These are phyloP conservation scores for Onygenales sp. DNA, from an alignment of 2,329 filamentous ascomycete genomes.

Conservation along the genomic window DNA sequence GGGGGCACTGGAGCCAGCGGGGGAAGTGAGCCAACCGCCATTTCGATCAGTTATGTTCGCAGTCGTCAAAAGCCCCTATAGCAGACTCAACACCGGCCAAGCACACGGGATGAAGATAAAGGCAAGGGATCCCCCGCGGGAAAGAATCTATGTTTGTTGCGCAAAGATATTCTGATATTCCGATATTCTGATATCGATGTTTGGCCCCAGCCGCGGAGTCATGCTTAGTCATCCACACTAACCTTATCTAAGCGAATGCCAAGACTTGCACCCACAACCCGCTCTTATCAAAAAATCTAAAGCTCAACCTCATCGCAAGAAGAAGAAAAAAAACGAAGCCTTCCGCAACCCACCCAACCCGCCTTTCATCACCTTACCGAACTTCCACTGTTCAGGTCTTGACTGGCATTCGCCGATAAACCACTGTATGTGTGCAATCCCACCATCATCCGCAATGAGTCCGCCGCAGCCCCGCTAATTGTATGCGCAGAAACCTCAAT, in stretches of 20 bases:
- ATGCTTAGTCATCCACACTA: slow-evolving; percentile 14
- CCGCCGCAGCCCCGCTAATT: slow-evolving; percentile 13
- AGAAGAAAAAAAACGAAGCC: not conserved
- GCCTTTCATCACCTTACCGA: slow-evolving; percentile 74
- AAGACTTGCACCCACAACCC: slow-evolving; percentile 13
- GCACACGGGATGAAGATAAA: too few relatives aligned
- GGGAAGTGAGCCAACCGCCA: slow-evolving; percentile 39
- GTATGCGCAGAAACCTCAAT: slow-evolving; percentile 20
- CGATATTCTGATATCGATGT: not conserved
- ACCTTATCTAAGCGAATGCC: slow-evolving; percentile 21
- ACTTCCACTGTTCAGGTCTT: slow-evolving; percentile 69
- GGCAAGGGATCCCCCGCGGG: too few relatives aligned
- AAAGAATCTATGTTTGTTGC: too few relatives aligned
- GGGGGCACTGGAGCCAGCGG: slow-evolving; percentile 71
- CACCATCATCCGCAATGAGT: not conserved
- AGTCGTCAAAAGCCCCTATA: too few relatives aligned
- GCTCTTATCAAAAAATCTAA: not conserved
- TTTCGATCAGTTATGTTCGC: not conserved
- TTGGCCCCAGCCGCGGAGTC: not conserved
- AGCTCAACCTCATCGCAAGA: not conserved
- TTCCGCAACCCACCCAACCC: slow-evolving; percentile 10
- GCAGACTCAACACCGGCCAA: too few relatives aligned
- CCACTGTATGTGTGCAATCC: not conserved
- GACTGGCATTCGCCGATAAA: slow-evolving; percentile 43
- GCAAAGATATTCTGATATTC: not conserved